These are phyloP conservation scores for Sutorius australiensis DNA, from an alignment of 768 basidiomycete species.

Conservation along the genomic window DNA sequence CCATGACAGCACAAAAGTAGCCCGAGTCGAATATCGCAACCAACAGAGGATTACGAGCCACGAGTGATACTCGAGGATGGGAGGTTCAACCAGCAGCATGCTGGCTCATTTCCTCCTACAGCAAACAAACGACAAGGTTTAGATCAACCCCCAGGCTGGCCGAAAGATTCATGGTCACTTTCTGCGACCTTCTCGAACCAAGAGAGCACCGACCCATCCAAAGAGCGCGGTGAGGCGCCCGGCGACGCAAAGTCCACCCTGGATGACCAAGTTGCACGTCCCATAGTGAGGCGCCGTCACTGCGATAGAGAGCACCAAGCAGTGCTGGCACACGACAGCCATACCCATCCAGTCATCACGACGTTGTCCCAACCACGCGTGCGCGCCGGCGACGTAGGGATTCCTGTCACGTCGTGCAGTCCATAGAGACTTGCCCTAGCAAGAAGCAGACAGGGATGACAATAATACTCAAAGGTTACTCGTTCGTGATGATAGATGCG, in stretches of 20 bases:
- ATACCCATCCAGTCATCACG: conserved; percentile 14
- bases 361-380: conserved; percentile 13
- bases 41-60: conserved; percentile 13
- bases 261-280: neutral
- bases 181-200: too few relatives aligned
- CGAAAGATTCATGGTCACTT: too few relatives aligned
- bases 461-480: conserved; percentile 24
- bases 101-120: conserved; percentile 7
- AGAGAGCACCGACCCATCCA: too few relatives aligned
- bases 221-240: too few relatives aligned
- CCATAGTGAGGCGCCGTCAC: neutral
- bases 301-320: conserved; percentile 8
- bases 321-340: neutral
- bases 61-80: conserved; percentile 24
- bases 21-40: conserved; percentile 21
- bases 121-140: neutral
- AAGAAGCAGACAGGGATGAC: conserved; percentile 21
- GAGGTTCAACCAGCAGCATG: neutral
- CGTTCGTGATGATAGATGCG: conserved; percentile 20
- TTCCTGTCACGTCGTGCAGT: conserved; percentile 18
- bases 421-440: conserved; percentile 15
- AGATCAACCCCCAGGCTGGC: neutral
- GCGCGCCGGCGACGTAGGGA: neutral
- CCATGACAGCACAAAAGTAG: conserved; percentile 21
- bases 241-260: neutral